Conservation (phyloP, 1,139 yeast species). For the Diutina mesorugosa region DNA sequence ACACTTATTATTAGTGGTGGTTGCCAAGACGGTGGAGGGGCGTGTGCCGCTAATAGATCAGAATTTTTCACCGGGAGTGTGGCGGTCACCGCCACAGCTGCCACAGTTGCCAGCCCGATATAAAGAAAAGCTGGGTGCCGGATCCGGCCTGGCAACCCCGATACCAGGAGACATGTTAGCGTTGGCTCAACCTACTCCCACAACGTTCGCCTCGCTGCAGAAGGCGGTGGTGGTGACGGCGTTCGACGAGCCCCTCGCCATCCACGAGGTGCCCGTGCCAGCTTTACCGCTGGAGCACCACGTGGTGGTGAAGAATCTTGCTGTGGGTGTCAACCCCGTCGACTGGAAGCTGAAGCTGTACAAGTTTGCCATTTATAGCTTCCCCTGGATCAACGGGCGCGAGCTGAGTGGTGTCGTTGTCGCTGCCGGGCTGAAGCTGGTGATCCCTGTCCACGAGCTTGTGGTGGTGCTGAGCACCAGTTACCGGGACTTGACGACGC, state of each 20-base stretch:
- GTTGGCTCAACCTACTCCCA: neutral
- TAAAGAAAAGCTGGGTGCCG: neutral
- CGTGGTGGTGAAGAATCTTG: slow-evolving; percentile 24
- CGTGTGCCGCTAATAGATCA: neutral
- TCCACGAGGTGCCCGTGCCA: neutral
- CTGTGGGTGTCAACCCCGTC: slow-evolving; percentile 32
- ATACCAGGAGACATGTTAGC: neutral
- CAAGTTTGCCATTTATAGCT: slow-evolving; percentile 31
- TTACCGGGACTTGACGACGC: slow-evolving; percentile 31
- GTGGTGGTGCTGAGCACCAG: slow-evolving; percentile 32
- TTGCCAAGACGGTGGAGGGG: neutral
- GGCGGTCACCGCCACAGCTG: neutral
- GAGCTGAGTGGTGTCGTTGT: slow-evolving; percentile 30
- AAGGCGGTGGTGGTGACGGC: neutral
- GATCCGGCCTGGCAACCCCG: neutral
- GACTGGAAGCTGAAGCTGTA: slow-evolving; percentile 41
- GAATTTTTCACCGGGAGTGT: neutral
- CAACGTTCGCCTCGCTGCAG: neutral
- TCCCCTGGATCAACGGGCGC: slow-evolving; percentile 39
- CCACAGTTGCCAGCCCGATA: neutral
- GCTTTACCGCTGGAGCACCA: slow-evolving; percentile 12
- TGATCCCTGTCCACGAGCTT: neutral
- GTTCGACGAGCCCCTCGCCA: neutral
- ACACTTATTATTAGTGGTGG: neutral
- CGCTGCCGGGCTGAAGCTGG: slow-evolving; percentile 15